phyloP scores from a whole-genome alignment of 164 flowering plant genomes.

The Piper betle region DNA sequence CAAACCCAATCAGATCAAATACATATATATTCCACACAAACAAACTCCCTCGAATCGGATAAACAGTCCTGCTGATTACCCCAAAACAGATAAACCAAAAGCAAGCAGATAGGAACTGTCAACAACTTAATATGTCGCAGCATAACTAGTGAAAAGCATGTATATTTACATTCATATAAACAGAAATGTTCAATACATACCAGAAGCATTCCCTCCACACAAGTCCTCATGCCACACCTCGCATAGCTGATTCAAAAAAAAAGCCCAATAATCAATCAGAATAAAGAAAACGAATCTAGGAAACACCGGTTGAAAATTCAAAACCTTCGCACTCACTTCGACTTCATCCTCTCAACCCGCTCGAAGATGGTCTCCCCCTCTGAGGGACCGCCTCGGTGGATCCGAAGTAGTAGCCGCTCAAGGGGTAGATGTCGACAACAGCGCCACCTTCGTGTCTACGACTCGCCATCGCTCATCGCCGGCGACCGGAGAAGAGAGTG shows the following conservation, averaged over 20 bases:
- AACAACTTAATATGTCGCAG: too few relatives aligned
- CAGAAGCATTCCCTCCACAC: constrained; percentile 64
- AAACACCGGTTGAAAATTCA: background rate
- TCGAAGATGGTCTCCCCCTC: constrained; percentile 34
- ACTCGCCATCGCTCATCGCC: background rate
- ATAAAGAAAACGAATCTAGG: background rate
- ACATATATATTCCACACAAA: too few relatives aligned
- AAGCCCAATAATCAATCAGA: background rate
- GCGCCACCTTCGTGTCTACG: background rate
- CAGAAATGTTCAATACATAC: constrained; percentile 14
- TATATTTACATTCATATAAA: background rate
- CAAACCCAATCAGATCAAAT: too few relatives aligned
- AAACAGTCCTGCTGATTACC: too few relatives aligned
- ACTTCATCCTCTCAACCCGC: constrained; percentile 36
- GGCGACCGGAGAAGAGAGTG: background rate
- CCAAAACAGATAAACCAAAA: too few relatives aligned
- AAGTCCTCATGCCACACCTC: constrained; percentile 48
- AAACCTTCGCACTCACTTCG: constrained; percentile 25
- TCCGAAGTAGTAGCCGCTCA: constrained; percentile 50
- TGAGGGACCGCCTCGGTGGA: constrained; percentile 30
- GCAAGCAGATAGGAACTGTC: too few relatives aligned
- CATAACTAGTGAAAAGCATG: background rate
- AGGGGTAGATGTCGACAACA: constrained; percentile 44
- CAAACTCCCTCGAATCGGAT: too few relatives aligned
- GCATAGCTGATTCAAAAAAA: constrained; percentile 29